Conservation (phyloP, 2,329 filamentous ascomycete species). For the Beauveria asiatica region DNA sequence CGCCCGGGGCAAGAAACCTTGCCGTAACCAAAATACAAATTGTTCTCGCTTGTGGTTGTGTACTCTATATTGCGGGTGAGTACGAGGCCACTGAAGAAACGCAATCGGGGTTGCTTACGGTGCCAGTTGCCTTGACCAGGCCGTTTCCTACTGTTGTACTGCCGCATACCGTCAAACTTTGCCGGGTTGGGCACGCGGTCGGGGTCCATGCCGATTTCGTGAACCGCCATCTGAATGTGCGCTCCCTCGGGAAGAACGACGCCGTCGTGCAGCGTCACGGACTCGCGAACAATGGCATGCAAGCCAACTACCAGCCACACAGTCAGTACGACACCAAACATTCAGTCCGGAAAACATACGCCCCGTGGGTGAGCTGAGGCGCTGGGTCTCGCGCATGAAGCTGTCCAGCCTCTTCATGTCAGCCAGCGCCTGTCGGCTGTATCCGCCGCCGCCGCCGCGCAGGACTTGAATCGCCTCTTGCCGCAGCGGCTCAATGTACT, state of each 20-base stretch:
- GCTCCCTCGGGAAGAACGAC: neutral
- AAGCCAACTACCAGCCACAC: neutral
- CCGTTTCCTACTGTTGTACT: neutral
- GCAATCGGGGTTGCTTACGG: neutral
- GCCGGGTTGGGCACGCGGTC: neutral
- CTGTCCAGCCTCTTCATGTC: constrained; percentile 34
- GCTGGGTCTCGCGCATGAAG: constrained; percentile 30
- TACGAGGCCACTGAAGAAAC: neutral
- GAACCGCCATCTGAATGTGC: constrained; percentile 2
- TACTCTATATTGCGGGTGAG: neutral
- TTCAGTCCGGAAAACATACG: neutral
- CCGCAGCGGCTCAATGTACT: constrained; percentile 31
- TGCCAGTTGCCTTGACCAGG: neutral
- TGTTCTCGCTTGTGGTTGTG: constrained; percentile 6
- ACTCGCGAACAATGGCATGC: neutral
- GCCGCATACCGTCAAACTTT: neutral
- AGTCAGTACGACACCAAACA: neutral
- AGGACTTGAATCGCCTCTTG: constrained; percentile 32
- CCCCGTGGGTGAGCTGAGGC: constrained; percentile 15
- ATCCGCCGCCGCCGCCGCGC: constrained; percentile 20
- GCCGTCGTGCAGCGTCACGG: neutral
- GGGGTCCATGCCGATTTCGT: constrained; percentile 1
- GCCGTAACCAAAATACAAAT: neutral
- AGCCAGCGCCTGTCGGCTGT: constrained; percentile 27
- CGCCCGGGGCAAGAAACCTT: constrained; percentile 2